A percentile compares a stretch with the other conserved stretches of the same genome.
Conservation (phyloP, 352 stramenopile species). For the Phytophthora idaei region DNA sequence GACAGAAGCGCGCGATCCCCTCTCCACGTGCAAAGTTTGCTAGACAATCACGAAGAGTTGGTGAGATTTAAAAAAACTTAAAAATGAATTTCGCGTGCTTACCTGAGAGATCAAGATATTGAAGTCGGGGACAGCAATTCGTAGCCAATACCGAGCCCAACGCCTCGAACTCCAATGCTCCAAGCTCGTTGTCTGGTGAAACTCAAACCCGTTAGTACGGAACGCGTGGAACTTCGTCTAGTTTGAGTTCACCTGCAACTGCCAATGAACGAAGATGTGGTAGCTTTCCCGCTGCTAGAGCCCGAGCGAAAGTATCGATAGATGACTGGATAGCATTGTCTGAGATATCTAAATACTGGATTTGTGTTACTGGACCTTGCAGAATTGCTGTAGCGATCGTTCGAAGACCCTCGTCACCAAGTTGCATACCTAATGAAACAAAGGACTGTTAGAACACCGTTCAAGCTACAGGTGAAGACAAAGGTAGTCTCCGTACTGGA, state of each 20-base stretch:
- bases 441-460: constrained; percentile 9
- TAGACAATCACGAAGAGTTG: constrained; percentile 18
- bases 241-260: constrained; percentile 28
- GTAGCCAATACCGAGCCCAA: constrained; percentile 29
- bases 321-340: constrained; percentile 36
- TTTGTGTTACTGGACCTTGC: constrained; percentile 3
- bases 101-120: constrained; percentile 51
- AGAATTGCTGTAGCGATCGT: constrained; percentile 27
- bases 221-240: not conserved
- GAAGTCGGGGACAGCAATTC: constrained; percentile 32
- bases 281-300: constrained; percentile 21
- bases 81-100: not conserved
- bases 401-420: constrained; percentile 35
- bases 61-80: not conserved
- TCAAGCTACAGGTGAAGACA: not conserved
- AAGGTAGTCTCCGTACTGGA: constrained; percentile 27
- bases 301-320: constrained; percentile 33
- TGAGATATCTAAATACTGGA: constrained; percentile 43
- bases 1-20: constrained; percentile 47
- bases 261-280: constrained; percentile 30
- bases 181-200: constrained; percentile 42
- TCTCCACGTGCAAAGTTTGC: constrained; percentile 52
- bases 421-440: constrained; percentile 30
- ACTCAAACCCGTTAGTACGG: not conserved
- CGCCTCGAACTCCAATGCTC: constrained; percentile 41